Conservation (phyloP, 2,329 filamentous ascomycete species). For the Phyllosticta capitalensis region DNA sequence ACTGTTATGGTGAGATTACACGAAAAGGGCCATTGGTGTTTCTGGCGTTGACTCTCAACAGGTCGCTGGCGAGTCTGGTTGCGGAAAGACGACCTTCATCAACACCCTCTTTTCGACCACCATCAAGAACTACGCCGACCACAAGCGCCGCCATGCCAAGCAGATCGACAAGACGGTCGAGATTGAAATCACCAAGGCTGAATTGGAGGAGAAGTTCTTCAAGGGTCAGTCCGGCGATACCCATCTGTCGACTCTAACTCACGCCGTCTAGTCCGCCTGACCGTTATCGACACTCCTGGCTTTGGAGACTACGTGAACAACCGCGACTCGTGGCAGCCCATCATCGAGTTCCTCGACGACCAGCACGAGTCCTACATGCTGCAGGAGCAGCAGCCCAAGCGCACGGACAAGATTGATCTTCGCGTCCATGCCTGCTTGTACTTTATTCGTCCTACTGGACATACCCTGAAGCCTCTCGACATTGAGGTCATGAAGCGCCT, state of each 20-base stretch:
- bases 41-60: conserved; percentile 29
- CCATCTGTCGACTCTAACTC: background rate
- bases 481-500: conserved; percentile 99
- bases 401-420: conserved; percentile 97
- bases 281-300: conserved; percentile 96
- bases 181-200: conserved; percentile 99
- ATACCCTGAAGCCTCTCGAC: conserved; percentile 96
- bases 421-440: conserved; percentile 97
- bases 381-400: conserved; percentile 97
- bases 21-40: conserved; percentile 17
- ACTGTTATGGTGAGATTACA: conserved; percentile 86
- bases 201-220: conserved; percentile 99
- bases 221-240: conserved; percentile 56
- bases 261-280: conserved; percentile 68
- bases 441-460: conserved; percentile 97
- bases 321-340: conserved; percentile 99
- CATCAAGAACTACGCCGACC: conserved; percentile 99
- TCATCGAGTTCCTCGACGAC: conserved; percentile 99
- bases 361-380: conserved; percentile 99
- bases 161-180: conserved; percentile 99
- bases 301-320: conserved; percentile 99
- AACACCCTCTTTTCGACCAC: conserved; percentile 99
- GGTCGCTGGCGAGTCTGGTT: conserved; percentile 96
- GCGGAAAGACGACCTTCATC: conserved; percentile 99
- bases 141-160: conserved; percentile 98